A percentile compares a stretch with the other conserved stretches of the same genome.
These are phyloP conservation scores for Paecilomyces variotii DNA, from an alignment of 2,329 filamentous ascomycete genomes.

Conservation along the genomic window DNA sequence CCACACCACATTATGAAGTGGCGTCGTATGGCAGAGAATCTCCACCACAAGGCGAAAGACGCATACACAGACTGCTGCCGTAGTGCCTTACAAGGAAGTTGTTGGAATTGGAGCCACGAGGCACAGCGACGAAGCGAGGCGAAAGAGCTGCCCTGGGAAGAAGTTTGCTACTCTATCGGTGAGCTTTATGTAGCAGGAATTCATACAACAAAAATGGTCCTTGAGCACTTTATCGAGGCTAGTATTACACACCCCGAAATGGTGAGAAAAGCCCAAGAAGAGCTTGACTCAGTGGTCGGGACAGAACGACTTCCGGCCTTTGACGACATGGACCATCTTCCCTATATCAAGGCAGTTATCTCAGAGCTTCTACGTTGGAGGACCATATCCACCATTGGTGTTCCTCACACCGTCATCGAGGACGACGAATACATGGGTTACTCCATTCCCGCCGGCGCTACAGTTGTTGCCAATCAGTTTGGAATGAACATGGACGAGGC, in stretches of 20 bases:
- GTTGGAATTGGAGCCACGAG: conserved; percentile 17
- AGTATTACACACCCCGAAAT: conserved; percentile 20
- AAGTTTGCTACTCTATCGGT: conserved; percentile 39
- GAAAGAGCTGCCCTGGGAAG: conserved; percentile 32
- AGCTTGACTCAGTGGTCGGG: conserved; percentile 23
- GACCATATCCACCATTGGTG: conserved; percentile 33
- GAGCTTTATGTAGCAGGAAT: conserved; percentile 41
- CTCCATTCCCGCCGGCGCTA: conserved; percentile 40
- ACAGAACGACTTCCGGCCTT: conserved; percentile 19
- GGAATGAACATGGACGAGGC: conserved; percentile 33
- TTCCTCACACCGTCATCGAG: conserved; percentile 38
- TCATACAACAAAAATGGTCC: conserved; percentile 41
- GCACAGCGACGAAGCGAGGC: conserved; percentile 23
- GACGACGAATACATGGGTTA: conserved; percentile 41
- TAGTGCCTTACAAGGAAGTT: conserved; percentile 2
- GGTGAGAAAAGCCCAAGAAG: conserved; percentile 27
- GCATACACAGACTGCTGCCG: background rate
- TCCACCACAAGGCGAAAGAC: conserved; percentile 4
- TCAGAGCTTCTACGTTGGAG: conserved; percentile 27
- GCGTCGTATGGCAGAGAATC: conserved; percentile 22
- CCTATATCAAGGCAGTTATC: conserved; percentile 22
- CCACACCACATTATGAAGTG: conserved; percentile 38
- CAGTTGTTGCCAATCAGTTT: conserved; percentile 36
- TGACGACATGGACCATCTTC: conserved; percentile 17
- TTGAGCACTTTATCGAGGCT: conserved; percentile 41